These are phyloP conservation scores for Bisporella sp. DNA, from an alignment of 2,329 filamentous ascomycete species.

Conservation along the genomic window DNA sequence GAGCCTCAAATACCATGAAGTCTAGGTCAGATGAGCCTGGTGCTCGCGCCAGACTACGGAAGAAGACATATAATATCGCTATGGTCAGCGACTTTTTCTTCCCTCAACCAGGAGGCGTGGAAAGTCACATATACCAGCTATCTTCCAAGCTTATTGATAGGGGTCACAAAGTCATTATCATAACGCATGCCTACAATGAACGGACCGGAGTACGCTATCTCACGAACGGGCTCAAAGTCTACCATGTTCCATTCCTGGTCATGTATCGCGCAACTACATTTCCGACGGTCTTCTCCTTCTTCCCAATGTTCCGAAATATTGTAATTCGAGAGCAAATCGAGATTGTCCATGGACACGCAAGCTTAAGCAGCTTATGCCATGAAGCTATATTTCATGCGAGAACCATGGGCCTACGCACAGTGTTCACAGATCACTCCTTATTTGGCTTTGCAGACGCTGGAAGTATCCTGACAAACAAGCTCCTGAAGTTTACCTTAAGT, in stretches of 20 bases:
- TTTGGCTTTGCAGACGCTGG: slow-evolving; percentile 96
- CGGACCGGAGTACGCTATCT: slow-evolving; percentile 90
- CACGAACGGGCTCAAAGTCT: slow-evolving; percentile 96
- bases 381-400: slow-evolving; percentile 91
- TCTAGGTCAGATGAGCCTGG: not conserved
- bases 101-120: slow-evolving; percentile 90
- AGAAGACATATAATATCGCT: slow-evolving; percentile 54
- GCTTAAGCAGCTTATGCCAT: slow-evolving; percentile 85
- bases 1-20: too few species aligned
- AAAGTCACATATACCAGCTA: slow-evolving; percentile 97
- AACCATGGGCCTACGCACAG: slow-evolving; percentile 92
- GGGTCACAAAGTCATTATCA: slow-evolving; percentile 95
- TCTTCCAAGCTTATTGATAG: slow-evolving; percentile 95
- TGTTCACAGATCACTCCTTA: slow-evolving; percentile 95
- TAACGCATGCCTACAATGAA: slow-evolving; percentile 90
- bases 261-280: slow-evolving; percentile 92
- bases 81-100: slow-evolving; percentile 99
- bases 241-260: slow-evolving; percentile 92
- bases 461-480: slow-evolving; percentile 93
- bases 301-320: slow-evolving; percentile 95
- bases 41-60: slow-evolving; percentile 1
- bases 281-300: slow-evolving; percentile 97
- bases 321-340: slow-evolving; percentile 90
- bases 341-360: slow-evolving; percentile 96
- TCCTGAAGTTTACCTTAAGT: slow-evolving; percentile 91